Percentiles rank a stretch among this genome's conserved stretches.
Conservation (phyloP, 768 basidiomycete species). For the Boletus rufocinnamomeus region DNA sequence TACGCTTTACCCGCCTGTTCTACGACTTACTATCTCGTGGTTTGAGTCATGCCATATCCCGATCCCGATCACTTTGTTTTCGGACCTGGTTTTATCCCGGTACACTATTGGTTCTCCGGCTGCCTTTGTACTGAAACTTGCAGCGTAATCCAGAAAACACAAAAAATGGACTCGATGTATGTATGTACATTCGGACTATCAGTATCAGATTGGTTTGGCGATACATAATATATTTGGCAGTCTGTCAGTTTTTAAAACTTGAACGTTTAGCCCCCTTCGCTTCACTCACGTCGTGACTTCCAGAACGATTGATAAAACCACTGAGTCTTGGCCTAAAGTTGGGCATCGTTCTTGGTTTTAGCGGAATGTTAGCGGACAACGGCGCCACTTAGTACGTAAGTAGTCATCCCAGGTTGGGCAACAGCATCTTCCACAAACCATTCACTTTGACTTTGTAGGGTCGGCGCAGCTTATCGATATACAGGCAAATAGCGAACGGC, state of each 20-base stretch:
- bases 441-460: neutral
- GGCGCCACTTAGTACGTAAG: constrained; percentile 15
- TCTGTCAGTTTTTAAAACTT: neutral
- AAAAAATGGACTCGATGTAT: constrained; percentile 87
- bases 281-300: neutral
- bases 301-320: neutral
- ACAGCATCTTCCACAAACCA: neutral
- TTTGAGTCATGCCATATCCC: neutral
- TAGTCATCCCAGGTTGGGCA: neutral
- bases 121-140: constrained; percentile 11
- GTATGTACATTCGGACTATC: constrained; percentile 50
- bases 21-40: constrained; percentile 4
- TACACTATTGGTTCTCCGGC: constrained; percentile 14
- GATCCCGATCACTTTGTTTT: constrained; percentile 5
- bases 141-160: constrained; percentile 45
- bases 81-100: constrained; percentile 13
- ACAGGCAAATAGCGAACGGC: neutral
- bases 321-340: neutral
- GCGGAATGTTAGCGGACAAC: neutral
- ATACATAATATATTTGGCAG: neutral
- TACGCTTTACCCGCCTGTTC: constrained; percentile 7
- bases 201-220: neutral
- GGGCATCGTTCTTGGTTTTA: neutral
- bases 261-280: no score
- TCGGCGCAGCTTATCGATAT: constrained; percentile 1